These are phyloP conservation scores for Candida frijolesensis DNA, from an alignment of 1,139 yeast genomes.

Conservation along the genomic window DNA sequence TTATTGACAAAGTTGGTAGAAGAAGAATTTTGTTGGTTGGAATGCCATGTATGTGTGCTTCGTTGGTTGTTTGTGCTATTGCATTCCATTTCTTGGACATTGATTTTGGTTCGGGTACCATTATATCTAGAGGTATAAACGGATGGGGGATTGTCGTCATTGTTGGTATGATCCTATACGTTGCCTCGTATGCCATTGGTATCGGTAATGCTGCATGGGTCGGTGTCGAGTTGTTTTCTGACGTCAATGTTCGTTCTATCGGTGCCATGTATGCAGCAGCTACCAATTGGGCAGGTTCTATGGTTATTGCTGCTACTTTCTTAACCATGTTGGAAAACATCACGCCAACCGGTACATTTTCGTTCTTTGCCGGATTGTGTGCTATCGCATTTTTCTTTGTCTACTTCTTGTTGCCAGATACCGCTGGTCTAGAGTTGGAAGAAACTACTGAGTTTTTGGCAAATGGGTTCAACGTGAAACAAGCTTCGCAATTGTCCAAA, in stretches of 20 bases:
- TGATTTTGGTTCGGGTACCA: conserved; percentile 50
- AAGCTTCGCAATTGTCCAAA: conserved; percentile 64
- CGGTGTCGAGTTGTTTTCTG: conserved; percentile 92
- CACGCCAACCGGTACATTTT: conserved; percentile 93
- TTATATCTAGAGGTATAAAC: conserved; percentile 52
- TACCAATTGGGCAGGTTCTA: conserved; percentile 93
- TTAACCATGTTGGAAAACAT: conserved; percentile 91
- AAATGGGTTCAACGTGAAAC: conserved; percentile 82
- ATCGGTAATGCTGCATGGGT: conserved; percentile 99
- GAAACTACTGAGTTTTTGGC: conserved; percentile 81
- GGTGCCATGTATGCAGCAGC: conserved; percentile 94
- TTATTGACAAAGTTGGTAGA: conserved; percentile 86
- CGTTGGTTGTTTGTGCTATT: conserved; percentile 78
- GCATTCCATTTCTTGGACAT: conserved; percentile 84
- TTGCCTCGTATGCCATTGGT: conserved; percentile 89
- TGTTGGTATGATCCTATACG: conserved; percentile 81
- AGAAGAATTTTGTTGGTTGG: conserved; percentile 74
- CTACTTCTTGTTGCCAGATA: conserved; percentile 86
- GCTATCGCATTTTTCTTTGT: conserved; percentile 70
- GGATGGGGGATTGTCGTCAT: conserved; percentile 90
- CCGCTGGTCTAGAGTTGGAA: conserved; percentile 86
- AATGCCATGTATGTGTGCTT: conserved; percentile 75
- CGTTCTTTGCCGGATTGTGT: conserved; percentile 84
- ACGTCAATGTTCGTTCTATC: conserved; percentile 81
- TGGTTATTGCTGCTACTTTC: conserved; percentile 87